A percentile compares a stretch with the other conserved stretches of the same genome.
phyloP scores from a whole-genome alignment of 2,329 filamentous ascomycete species.

The Aspergillus sp. region DNA sequence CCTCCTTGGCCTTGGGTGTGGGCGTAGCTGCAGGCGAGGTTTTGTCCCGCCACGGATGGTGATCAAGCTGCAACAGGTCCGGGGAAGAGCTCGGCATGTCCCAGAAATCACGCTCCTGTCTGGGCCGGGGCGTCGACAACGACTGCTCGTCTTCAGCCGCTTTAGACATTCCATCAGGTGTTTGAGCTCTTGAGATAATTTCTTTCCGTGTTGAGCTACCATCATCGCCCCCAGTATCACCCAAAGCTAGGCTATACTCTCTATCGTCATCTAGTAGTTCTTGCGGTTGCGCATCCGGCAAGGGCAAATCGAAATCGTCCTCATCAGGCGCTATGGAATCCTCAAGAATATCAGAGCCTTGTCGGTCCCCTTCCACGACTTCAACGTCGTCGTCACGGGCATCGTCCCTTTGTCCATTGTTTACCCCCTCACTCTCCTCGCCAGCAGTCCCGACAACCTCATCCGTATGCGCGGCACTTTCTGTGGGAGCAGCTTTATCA shows the following conservation, averaged over 20 bases:
- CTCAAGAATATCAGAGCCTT: not conserved
- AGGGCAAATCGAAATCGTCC: constrained; percentile 1
- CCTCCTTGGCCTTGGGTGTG: constrained; percentile 4
- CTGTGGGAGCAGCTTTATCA: constrained; percentile 10
- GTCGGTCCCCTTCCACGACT: not conserved
- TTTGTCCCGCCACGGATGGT: constrained; percentile 20
- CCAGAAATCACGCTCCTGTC: constrained; percentile 23
- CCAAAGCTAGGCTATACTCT: not conserved
- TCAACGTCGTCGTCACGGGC: not conserved
- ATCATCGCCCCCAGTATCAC: not conserved
- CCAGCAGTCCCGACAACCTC: not conserved
- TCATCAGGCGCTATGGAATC: not conserved
- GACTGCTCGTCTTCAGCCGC: not conserved
- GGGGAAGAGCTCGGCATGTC: constrained; percentile 35
- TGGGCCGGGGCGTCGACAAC: constrained; percentile 16
- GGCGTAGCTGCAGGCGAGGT: not conserved
- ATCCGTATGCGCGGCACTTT: not conserved
- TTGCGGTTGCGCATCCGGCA: not conserved
- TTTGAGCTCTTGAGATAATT: not conserved
- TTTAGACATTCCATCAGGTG: not conserved
- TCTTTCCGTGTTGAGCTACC: not conserved
- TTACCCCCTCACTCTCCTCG: not conserved
- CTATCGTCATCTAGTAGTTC: not conserved
- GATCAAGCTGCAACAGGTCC: constrained; percentile 37
- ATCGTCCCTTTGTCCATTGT: not conserved